Percentiles rank a stretch among this genome's conserved stretches.
Conservation (phyloP, 306 rosid species). For the Lupinus albus region DNA sequence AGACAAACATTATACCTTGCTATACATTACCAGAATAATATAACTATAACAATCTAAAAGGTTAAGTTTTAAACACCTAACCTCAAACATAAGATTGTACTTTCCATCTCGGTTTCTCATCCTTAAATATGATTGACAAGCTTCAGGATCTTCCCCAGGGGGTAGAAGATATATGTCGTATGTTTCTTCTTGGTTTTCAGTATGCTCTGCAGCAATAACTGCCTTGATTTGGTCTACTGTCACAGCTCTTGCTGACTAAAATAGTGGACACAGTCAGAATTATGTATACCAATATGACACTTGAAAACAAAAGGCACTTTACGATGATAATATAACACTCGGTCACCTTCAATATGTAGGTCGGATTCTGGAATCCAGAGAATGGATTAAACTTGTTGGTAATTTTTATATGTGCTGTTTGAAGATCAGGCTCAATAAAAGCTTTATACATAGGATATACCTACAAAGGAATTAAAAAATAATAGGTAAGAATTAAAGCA, state of each 20-base stretch:
- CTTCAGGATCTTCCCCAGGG: conserved; percentile 99
- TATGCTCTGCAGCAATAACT: conserved; percentile 67
- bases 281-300: conserved; percentile 23
- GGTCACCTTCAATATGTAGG: conserved; percentile 82
- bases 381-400: conserved; percentile 94
- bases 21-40: not conserved
- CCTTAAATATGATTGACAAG: conserved; percentile 96
- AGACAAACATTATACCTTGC: conserved; percentile 12
- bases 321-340: conserved; percentile 20
- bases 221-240: conserved; percentile 82
- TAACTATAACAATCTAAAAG: conserved; percentile 11
- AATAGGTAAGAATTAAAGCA: conserved; percentile 33
- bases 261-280: conserved; percentile 35
- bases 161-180: conserved; percentile 98
- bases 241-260: conserved; percentile 79
- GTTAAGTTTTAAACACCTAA: conserved; percentile 43
- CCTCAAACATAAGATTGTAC: conserved; percentile 99
- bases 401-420: conserved; percentile 93
- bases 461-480: conserved; percentile 47
- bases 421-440: conserved; percentile 97
- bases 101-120: conserved; percentile 99
- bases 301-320: conserved; percentile 23
- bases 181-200: conserved; percentile 86
- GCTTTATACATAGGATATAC: conserved; percentile 99
- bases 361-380: conserved; percentile 93